phyloP scores from a whole-genome alignment of 2,329 filamentous ascomycete species.

The Colletotrichum sublineola region DNA sequence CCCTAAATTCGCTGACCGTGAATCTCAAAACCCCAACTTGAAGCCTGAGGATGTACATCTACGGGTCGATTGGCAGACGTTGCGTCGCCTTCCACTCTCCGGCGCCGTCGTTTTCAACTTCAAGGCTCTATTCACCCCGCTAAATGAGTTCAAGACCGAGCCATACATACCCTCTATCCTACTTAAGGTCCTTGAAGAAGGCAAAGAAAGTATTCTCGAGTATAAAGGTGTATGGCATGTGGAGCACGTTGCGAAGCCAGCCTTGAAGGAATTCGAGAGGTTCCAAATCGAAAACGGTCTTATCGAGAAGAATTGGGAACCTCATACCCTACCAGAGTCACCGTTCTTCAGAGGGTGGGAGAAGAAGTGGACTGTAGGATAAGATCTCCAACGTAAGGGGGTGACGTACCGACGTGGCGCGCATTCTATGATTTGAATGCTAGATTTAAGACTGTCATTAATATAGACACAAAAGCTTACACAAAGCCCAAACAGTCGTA shows the following conservation, averaged over 20 bases:
- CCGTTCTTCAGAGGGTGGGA: constrained; percentile 85
- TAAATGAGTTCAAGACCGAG: constrained; percentile 78
- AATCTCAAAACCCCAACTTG: constrained; percentile 69
- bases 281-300: constrained; percentile 76
- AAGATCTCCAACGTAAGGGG: background rate
- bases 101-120: constrained; percentile 88
- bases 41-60: constrained; percentile 72
- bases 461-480: background rate
- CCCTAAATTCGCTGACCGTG: constrained; percentile 72
- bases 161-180: constrained; percentile 78
- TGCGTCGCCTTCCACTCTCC: constrained; percentile 82
- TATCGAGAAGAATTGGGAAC: constrained; percentile 73
- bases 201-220: constrained; percentile 76
- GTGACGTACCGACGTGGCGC: background rate
- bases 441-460: background rate
- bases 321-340: constrained; percentile 77
- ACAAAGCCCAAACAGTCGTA: background rate
- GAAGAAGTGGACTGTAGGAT: constrained; percentile 70
- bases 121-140: constrained; percentile 85
- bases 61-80: constrained; percentile 89
- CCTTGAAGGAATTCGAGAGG: constrained; percentile 71
- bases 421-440: background rate
- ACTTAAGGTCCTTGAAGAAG: constrained; percentile 76
- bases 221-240: constrained; percentile 89
- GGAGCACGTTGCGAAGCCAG: constrained; percentile 78